Evolutionary conservation across 2,329 filamentous ascomycete genomes (phyloP), one percentile per base, ranked within the genome.

Genomic region (Thelonectria discophora): DNA sequence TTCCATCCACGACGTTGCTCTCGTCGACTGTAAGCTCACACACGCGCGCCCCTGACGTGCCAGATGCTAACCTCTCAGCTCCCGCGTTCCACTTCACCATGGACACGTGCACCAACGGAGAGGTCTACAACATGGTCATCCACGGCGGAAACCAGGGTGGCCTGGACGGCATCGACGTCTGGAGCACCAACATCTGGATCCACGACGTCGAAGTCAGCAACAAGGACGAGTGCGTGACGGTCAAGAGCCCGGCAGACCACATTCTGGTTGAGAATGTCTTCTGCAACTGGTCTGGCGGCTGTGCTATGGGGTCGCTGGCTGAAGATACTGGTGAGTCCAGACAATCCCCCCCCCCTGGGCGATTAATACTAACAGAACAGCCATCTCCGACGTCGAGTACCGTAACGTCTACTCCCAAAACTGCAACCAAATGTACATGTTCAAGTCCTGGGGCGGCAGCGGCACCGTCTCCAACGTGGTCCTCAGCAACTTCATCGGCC

Each of bases 401-500:
- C 65, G 27, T 9, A 69, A 69, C n/a, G 58, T 69, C 15, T 69
- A 69, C 37, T 66, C 66, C 0, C 66, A 69, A 3, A 60, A 61
- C 7, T 65, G 64, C 6, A 69, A 69, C 53, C 66, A 69, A 37
- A 69, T 69, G 66, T 69, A 62, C 55, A 69, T 69, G 66, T 68
- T 69, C 64, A 69, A 69, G 37, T 69, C 66, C 0, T 63, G 67
- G 7, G 66, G 66, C 3, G 66, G 66, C 13, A 67, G 64, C 40
- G 65, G 66, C 12, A 68, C 57, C 4, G 67, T 69, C 1, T 58
- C 57, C 40, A 68, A 69, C 43, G 65, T 69, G 13, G 58, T 57
- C 3, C 55, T 69, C 2, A 67, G 63, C 18, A 69, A 68, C 55
- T 69, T 69, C 17, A 51, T 55, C 4, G 67, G 67, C 10, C 65